phyloP scores from a whole-genome alignment of 2,329 filamentous ascomycete genomes.

The Rosellinia necatrix region DNA sequence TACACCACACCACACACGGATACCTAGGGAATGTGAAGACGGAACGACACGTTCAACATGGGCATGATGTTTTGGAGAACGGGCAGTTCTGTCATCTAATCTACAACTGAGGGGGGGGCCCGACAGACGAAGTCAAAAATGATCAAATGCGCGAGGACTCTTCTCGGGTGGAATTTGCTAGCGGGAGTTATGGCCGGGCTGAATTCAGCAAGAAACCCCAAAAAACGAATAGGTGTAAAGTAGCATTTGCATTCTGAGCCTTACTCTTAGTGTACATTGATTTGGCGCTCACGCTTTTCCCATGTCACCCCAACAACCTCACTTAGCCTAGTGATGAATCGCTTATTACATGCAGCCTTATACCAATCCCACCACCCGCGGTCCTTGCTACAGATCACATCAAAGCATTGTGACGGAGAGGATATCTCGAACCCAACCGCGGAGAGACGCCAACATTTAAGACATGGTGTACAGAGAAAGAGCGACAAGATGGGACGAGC shows the following conservation, averaged over 20 bases:
- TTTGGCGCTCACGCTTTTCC: slow-evolving; percentile 21
- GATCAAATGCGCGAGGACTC: slow-evolving; percentile 4
- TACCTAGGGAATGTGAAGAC: background rate
- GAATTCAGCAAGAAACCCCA: slow-evolving; percentile 1
- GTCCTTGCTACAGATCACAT: too few relatives aligned
- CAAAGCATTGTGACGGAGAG: background rate
- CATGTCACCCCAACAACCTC: background rate
- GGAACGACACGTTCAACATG: slow-evolving; percentile 3
- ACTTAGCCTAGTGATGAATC: background rate
- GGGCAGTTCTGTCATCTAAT: slow-evolving; percentile 14
- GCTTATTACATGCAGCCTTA: background rate
- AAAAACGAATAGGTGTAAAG: slow-evolving; percentile 16
- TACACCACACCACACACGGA: background rate
- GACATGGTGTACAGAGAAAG: too few relatives aligned
- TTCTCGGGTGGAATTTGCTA: slow-evolving; percentile 10
- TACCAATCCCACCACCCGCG: background rate
- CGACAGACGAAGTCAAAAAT: background rate
- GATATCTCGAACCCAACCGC: too few relatives aligned
- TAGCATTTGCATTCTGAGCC: slow-evolving; percentile 15
- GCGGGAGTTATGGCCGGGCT: slow-evolving; percentile 22
- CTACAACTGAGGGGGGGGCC: background rate
- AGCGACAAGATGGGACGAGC: too few relatives aligned
- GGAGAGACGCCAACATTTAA: too few relatives aligned
- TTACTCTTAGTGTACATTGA: slow-evolving; percentile 12
- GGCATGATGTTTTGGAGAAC: background rate